phyloP scores from a whole-genome alignment of 495 filamentous ascomycete species.

The Aspergillus campestris region DNA sequence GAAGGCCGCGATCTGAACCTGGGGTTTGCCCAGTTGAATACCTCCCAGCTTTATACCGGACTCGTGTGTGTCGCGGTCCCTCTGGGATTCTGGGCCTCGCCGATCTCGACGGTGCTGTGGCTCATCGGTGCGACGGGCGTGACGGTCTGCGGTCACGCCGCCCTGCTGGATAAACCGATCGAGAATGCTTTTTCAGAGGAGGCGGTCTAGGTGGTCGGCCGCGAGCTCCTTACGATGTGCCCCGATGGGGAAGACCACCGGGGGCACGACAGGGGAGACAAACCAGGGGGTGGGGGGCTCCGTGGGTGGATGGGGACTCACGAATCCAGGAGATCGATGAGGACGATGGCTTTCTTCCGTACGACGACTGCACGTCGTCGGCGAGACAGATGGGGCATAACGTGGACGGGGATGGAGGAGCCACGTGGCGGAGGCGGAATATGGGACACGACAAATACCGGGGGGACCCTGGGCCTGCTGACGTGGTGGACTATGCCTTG shows the following conservation, averaged over 20 bases:
- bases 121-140: slow-evolving; percentile 89
- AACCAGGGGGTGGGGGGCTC: slow-evolving; percentile 49
- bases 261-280: slow-evolving; percentile 61
- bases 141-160: slow-evolving; percentile 86
- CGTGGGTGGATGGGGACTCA: slow-evolving; percentile 40
- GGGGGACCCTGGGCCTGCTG: slow-evolving; percentile 38
- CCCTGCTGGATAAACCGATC: slow-evolving; percentile 97
- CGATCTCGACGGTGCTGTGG: slow-evolving; percentile 78
- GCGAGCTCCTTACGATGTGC: slow-evolving; percentile 94
- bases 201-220: slow-evolving; percentile 99
- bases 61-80: slow-evolving; percentile 74
- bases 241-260: slow-evolving; percentile 98
- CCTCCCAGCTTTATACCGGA: slow-evolving; percentile 91
- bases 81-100: slow-evolving; percentile 73
- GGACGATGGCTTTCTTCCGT: slow-evolving; percentile 53
- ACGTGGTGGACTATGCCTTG: slow-evolving; percentile 47
- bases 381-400: slow-evolving; percentile 18
- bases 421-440: slow-evolving; percentile 35
- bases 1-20: slow-evolving; percentile 80
- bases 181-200: slow-evolving; percentile 99
- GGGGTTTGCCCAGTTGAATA: slow-evolving; percentile 69
- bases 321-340: slow-evolving; percentile 66
- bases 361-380: slow-evolving; percentile 17
- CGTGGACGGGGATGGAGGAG: slow-evolving; percentile 12
- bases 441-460: slow-evolving; percentile 41